Conservation (phyloP, 1,139 yeast species). For the Hansenula anomala region DNA sequence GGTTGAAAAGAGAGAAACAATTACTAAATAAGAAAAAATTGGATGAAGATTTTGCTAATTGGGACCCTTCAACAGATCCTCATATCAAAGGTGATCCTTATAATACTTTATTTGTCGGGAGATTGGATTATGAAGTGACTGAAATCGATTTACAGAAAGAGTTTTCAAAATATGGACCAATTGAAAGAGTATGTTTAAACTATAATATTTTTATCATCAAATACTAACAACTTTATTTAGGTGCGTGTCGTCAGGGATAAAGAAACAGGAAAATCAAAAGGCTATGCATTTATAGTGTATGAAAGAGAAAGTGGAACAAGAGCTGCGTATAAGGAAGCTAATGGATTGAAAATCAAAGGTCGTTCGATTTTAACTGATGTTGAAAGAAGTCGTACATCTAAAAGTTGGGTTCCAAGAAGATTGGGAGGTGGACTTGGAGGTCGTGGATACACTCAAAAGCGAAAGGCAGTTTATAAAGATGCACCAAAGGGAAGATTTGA, state of each 20-base stretch:
- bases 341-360: slow-evolving; percentile 47
- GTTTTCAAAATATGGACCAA: slow-evolving; percentile 63
- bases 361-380: slow-evolving; percentile 69
- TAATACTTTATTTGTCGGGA: slow-evolving; percentile 70
- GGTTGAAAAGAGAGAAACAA: slow-evolving; percentile 27
- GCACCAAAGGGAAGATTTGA: slow-evolving; percentile 6
- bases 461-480: slow-evolving; percentile 8
- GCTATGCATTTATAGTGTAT: slow-evolving; percentile 83
- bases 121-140: slow-evolving; percentile 60
- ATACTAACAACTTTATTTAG: slow-evolving; percentile 18
- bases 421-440: slow-evolving; percentile 77
- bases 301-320: slow-evolving; percentile 55
- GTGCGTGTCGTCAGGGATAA: slow-evolving; percentile 62
- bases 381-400: slow-evolving; percentile 74
- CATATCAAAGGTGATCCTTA: slow-evolving; percentile 71
- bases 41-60: slow-evolving; percentile 34
- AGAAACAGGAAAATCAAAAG: slow-evolving; percentile 51
- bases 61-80: slow-evolving; percentile 56
- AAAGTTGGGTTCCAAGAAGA: slow-evolving; percentile 77
- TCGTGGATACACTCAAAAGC: slow-evolving; percentile 37
- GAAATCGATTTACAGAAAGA: slow-evolving; percentile 66
- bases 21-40: slow-evolving; percentile 18
- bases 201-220: slow-evolving; percentile 4
- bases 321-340: slow-evolving; percentile 52
- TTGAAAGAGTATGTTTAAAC: slow-evolving; percentile 38